Evolutionary conservation across 2,329 filamentous ascomycete genomes (phyloP).

Genomic region (Blumeria hordei): DNA sequence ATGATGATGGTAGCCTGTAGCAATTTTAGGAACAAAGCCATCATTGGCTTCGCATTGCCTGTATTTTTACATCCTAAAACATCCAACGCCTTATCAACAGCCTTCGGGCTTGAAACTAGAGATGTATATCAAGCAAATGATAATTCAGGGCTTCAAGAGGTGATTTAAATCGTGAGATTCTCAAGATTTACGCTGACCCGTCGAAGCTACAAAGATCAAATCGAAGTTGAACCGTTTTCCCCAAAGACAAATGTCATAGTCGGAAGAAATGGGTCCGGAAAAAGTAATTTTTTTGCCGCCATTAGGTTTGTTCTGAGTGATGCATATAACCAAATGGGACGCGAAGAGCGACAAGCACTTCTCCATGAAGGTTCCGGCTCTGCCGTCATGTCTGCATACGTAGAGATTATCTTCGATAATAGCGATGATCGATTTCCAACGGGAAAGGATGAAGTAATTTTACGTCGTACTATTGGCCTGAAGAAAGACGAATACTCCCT

Average conservation of each 20-base stretch:
- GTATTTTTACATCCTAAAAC: too few relatives aligned
- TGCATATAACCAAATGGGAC: slow-evolving; percentile 85
- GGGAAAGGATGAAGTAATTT: slow-evolving; percentile 67
- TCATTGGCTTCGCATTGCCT: too few relatives aligned
- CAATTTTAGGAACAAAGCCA: too few relatives aligned
- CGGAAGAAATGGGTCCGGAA: slow-evolving; percentile 94
- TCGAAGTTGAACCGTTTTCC: slow-evolving; percentile 93
- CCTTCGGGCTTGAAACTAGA: slow-evolving; percentile 12
- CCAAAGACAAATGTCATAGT: slow-evolving; percentile 96
- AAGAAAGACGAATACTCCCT: slow-evolving; percentile 99
- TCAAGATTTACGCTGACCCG: slow-evolving; percentile 4
- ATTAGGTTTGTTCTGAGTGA: slow-evolving; percentile 97
- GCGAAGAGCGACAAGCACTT: slow-evolving; percentile 83
- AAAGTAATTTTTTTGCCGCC: slow-evolving; percentile 98
- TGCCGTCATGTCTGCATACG: slow-evolving; percentile 97
- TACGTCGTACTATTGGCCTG: slow-evolving; percentile 81
- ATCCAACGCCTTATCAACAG: too few relatives aligned
- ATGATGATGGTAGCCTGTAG: too few relatives aligned
- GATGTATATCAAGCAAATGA: slow-evolving; percentile 99
- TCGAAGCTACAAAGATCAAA: slow-evolving; percentile 92
- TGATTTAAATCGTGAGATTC: slow-evolving; percentile 18
- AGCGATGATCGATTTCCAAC: slow-evolving; percentile 87
- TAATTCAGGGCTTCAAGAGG: slow-evolving; percentile 99
- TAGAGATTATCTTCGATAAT: slow-evolving; percentile 98
- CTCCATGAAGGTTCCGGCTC: slow-evolving; percentile 97